These are phyloP conservation scores for Porogramme epimiltina DNA, from an alignment of 1,284 basidiomycete species.

Conservation along the genomic window DNA sequence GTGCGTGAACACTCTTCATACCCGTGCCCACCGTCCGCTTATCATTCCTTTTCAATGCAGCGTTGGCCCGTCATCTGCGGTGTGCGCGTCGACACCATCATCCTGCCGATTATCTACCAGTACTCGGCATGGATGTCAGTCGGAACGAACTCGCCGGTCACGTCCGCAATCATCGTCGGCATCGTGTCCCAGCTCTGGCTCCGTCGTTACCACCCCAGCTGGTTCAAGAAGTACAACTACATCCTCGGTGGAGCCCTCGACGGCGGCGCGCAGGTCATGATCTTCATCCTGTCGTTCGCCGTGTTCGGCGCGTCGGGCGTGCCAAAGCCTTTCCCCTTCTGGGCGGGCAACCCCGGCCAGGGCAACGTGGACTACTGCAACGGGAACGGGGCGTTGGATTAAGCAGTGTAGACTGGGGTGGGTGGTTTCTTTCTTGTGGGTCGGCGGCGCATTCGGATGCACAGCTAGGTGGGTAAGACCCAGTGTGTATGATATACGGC, in stretches of 20 bases:
- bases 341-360: slow-evolving; percentile 54
- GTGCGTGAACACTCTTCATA: slow-evolving; percentile 27
- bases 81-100: slow-evolving; percentile 47
- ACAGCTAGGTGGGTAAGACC: too few species aligned
- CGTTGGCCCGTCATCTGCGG: slow-evolving; percentile 53
- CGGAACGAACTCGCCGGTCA: slow-evolving; percentile 57
- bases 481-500: too few species aligned
- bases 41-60: slow-evolving; percentile 23
- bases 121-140: slow-evolving; percentile 44
- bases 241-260: slow-evolving; percentile 68
- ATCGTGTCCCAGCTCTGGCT: slow-evolving; percentile 60
- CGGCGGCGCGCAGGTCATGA: slow-evolving; percentile 69
- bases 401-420: background rate
- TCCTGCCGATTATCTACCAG: slow-evolving; percentile 58
- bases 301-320: slow-evolving; percentile 66
- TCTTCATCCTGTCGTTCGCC: slow-evolving; percentile 68
- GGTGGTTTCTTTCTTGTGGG: too few species aligned
- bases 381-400: slow-evolving; percentile 51
- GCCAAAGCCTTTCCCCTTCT: slow-evolving; percentile 53
- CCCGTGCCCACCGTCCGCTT: background rate
- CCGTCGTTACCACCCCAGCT: slow-evolving; percentile 52
- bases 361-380: slow-evolving; percentile 63
- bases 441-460: too few species aligned
- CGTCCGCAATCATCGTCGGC: slow-evolving; percentile 54
- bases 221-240: slow-evolving; percentile 70